A percentile compares a stretch with the other conserved stretches of the same genome.
Evolutionary conservation across 768 basidiomycete genomes (phyloP).

Genomic region (Pleurotus cornucopiae): DNA sequence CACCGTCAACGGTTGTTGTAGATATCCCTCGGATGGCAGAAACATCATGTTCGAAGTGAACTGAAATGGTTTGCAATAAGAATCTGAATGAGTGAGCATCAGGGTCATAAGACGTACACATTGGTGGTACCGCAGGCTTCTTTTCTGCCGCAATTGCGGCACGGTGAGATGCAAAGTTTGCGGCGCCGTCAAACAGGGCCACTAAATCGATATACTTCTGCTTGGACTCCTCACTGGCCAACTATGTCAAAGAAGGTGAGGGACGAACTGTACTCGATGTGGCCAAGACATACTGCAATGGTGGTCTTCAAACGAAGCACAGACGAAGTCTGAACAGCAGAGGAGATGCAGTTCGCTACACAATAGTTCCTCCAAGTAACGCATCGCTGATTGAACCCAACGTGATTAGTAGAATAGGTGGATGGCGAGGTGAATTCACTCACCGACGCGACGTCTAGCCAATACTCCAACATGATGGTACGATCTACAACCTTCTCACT

Average conservation of each 20-base stretch:
- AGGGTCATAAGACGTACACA: slow-evolving; percentile 17
- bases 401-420: not conserved
- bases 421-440: slow-evolving; percentile 9
- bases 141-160: slow-evolving; percentile 18
- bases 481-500: slow-evolving; percentile 15
- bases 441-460: slow-evolving; percentile 43
- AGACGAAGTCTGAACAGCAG: slow-evolving; percentile 35
- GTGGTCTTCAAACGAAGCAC: slow-evolving; percentile 32
- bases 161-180: slow-evolving; percentile 24
- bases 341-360: slow-evolving; percentile 34
- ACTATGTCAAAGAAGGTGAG: slow-evolving; percentile 12
- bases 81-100: not conserved
- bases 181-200: slow-evolving; percentile 22
- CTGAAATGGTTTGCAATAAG: not conserved
- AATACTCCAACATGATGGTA: slow-evolving; percentile 30
- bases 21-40: not conserved
- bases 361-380: slow-evolving; percentile 42
- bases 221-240: slow-evolving; percentile 21
- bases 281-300: slow-evolving; percentile 23
- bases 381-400: slow-evolving; percentile 30
- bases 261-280: not conserved
- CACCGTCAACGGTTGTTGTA: not conserved
- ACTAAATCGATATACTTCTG: slow-evolving; percentile 24
- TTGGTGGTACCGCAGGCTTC: slow-evolving; percentile 26
- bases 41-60: not conserved